These are phyloP conservation scores for Pichia sporocuriosa DNA, from an alignment of 805 yeast species.

Conservation along the genomic window DNA sequence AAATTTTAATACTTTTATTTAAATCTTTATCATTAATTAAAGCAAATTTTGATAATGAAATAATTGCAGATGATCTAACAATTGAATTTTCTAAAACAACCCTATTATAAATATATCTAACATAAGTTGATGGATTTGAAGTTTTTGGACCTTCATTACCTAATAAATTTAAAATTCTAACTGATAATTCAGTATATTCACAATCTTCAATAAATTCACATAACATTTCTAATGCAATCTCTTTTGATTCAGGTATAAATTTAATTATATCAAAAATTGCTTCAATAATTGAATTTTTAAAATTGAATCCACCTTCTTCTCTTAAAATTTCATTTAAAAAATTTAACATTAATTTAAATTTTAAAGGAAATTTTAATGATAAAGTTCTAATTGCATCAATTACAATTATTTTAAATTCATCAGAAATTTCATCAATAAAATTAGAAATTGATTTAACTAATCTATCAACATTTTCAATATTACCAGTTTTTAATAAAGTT, in stretches of 20 bases:
- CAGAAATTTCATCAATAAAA: slow-evolving; percentile 89
- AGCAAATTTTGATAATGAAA: slow-evolving; percentile 87
- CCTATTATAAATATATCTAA: slow-evolving; percentile 94
- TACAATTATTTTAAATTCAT: slow-evolving; percentile 90
- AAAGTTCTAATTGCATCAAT: slow-evolving; percentile 91
- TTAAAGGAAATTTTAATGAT: slow-evolving; percentile 88
- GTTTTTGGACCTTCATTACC: slow-evolving; percentile 94
- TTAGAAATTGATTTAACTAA: slow-evolving; percentile 80
- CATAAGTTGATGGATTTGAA: slow-evolving; percentile 78
- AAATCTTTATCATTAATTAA: slow-evolving; percentile 64
- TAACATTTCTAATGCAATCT: slow-evolving; percentile 74
- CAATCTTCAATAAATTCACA: slow-evolving; percentile 98
- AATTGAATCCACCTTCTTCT: slow-evolving; percentile 83
- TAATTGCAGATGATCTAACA: slow-evolving; percentile 92
- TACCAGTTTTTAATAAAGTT: slow-evolving; percentile 90
- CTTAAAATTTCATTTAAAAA: slow-evolving; percentile 81
- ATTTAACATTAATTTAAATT: slow-evolving; percentile 72
- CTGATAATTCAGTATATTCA: slow-evolving; percentile 89
- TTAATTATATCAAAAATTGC: slow-evolving; percentile 88
- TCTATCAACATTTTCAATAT: slow-evolving; percentile 81
- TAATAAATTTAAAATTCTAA: slow-evolving; percentile 83
- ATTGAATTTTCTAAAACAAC: slow-evolving; percentile 93
- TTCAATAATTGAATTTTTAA: slow-evolving; percentile 84
- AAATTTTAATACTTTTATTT: slow-evolving; percentile 60
- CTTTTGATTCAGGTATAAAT: slow-evolving; percentile 78